phyloP scores from a whole-genome alignment of 805 yeast species.

The Sugiyamaella boreocaroliniensis region DNA sequence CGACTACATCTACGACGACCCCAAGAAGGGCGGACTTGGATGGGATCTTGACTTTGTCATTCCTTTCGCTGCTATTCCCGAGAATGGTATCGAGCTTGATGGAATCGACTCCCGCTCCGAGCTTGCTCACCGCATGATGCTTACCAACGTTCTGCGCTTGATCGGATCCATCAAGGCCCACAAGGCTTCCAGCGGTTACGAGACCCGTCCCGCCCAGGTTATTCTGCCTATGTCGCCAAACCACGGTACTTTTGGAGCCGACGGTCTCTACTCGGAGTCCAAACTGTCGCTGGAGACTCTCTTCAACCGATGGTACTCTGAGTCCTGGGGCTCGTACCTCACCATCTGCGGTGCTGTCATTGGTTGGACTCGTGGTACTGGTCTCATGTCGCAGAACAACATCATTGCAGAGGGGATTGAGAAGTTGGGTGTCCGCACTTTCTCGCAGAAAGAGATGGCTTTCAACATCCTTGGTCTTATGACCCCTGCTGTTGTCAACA shows the following conservation, averaged over 20 bases:
- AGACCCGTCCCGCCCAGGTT: slow-evolving; percentile 98
- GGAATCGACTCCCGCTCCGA: slow-evolving; percentile 91
- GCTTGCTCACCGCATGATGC: slow-evolving; percentile 97
- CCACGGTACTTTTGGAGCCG: slow-evolving; percentile 98
- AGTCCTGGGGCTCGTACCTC: slow-evolving; percentile 90
- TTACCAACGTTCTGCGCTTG: slow-evolving; percentile 87
- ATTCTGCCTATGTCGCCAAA: slow-evolving; percentile 95
- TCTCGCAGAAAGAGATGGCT: slow-evolving; percentile 99
- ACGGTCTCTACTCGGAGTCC: slow-evolving; percentile 97
- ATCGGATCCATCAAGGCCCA: slow-evolving; percentile 84
- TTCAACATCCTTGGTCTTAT: slow-evolving; percentile 92
- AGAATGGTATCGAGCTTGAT: slow-evolving; percentile 93
- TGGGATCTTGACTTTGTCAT: slow-evolving; percentile 96
- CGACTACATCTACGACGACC: slow-evolving; percentile 75
- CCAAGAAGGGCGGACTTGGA: slow-evolving; percentile 83
- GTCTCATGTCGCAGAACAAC: slow-evolving; percentile 96
- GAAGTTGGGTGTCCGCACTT: slow-evolving; percentile 91
- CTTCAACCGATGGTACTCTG: slow-evolving; percentile 98
- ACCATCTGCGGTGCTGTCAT: slow-evolving; percentile 97
- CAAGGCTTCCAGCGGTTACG: slow-evolving; percentile 67
- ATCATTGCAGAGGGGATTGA: slow-evolving; percentile 97
- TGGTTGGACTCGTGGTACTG: slow-evolving; percentile 99
- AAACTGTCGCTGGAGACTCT: slow-evolving; percentile 91
- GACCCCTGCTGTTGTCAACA: slow-evolving; percentile 74
- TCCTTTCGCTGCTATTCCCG: slow-evolving; percentile 99